A percentile compares a stretch with the other conserved stretches of the same genome.
These are phyloP conservation scores for Brassica nigra DNA, from an alignment of 345 rosid genomes.

Conservation along the genomic window DNA sequence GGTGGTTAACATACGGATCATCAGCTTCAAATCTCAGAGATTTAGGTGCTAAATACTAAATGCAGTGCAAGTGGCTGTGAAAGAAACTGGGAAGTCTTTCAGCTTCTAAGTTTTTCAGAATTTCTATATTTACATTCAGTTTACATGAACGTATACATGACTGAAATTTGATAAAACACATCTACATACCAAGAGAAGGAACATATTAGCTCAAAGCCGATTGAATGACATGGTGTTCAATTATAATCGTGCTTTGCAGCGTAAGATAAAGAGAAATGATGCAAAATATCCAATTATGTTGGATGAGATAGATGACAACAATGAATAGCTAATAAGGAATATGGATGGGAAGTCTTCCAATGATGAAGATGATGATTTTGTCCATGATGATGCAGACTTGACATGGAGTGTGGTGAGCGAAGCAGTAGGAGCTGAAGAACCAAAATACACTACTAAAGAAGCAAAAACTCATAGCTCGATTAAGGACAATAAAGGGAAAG, in stretches of 20 bases:
- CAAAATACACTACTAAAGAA: background rate
- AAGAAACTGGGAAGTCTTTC: background rate
- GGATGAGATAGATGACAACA: background rate
- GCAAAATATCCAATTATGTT: background rate
- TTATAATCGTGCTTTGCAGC: background rate
- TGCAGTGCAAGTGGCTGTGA: background rate
- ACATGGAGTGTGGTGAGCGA: background rate
- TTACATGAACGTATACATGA: too few species aligned
- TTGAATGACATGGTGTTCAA: background rate
- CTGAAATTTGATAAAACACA: background rate
- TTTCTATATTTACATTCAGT: too few species aligned
- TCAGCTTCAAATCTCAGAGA: background rate
- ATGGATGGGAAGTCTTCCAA: background rate
- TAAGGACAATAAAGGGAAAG: background rate
- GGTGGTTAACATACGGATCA: background rate
- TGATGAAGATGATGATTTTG: background rate
- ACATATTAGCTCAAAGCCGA: background rate
- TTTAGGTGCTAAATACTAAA: background rate
- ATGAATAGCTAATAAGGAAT: background rate
- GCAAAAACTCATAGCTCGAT: background rate
- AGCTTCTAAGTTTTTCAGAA: background rate
- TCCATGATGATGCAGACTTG: background rate
- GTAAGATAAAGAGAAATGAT: background rate
- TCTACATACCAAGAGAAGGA: background rate
- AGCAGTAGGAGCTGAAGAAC: background rate